phyloP scores from a whole-genome alignment of 2,329 filamentous ascomycete species.

The Colletotrichum australisinense region DNA sequence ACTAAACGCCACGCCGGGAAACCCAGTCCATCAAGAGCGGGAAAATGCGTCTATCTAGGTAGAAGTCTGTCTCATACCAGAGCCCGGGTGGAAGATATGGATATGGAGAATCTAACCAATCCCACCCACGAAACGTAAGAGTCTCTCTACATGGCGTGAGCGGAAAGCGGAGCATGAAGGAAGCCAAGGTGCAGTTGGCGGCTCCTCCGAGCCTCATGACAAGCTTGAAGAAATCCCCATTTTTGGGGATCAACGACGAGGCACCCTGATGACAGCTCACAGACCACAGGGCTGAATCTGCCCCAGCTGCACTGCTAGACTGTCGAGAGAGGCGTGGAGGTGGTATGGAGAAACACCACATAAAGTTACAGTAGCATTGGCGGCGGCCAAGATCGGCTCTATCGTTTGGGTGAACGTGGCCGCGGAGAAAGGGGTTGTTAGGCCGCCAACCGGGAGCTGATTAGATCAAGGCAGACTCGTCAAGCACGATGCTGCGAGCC shows the following conservation, averaged over 20 bases:
- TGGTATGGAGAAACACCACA: neutral
- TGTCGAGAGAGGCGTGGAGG: neutral
- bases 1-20: neutral
- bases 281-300: constrained; percentile 14
- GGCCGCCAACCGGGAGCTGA: constrained; percentile 10
- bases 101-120: neutral
- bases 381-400: neutral
- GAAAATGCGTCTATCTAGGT: too few species aligned
- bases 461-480: constrained; percentile 26
- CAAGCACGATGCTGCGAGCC: constrained; percentile 17
- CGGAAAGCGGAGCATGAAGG: neutral
- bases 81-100: constrained; percentile 3
- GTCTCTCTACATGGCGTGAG: neutral
- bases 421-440: neutral
- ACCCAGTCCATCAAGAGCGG: neutral
- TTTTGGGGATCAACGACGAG: constrained; percentile 6
- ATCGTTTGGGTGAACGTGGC: neutral
- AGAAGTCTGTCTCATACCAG: neutral
- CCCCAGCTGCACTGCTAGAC: constrained; percentile 15
- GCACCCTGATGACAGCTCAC: constrained; percentile 8
- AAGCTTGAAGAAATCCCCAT: neutral
- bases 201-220: constrained; percentile 19
- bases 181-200: neutral
- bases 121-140: neutral
- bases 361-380: neutral